Conservation (phyloP, 345 rosid genomes). For the Salix viminalis region DNA sequence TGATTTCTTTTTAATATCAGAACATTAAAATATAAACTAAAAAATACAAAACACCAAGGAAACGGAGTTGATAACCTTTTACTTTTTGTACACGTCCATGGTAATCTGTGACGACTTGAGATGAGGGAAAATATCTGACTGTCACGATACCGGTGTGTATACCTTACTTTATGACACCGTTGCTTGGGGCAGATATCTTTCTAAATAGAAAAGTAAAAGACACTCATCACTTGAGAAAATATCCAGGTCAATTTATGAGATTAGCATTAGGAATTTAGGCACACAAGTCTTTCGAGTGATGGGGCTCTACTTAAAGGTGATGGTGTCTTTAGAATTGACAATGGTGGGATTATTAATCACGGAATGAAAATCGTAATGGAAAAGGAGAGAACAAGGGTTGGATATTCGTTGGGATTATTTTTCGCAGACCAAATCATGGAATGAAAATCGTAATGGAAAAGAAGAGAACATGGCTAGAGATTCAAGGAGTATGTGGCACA, state of each 20-base stretch:
- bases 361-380: no score
- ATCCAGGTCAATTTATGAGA: not conserved
- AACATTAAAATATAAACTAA: no score
- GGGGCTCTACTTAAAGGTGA: not conserved
- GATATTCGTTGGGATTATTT: no score
- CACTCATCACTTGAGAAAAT: not conserved
- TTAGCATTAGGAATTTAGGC: not conserved
- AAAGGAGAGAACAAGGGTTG: no score
- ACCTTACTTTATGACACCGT: not conserved
- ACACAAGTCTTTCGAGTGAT: not conserved
- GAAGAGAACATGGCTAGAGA: not conserved
- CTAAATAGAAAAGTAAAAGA: not conserved
- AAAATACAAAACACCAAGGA: no score
- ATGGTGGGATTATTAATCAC: not conserved
- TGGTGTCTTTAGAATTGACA: not conserved
- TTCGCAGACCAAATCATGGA: not conserved
- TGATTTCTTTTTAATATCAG: no score
- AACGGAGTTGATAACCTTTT: no score
- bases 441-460: not conserved
- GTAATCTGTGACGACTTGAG: not conserved
- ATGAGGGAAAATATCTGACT: not conserved
- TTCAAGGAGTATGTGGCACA: not conserved
- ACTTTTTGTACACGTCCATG: not conserved
- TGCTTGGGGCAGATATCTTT: not conserved
- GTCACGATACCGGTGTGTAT: not conserved